Conservation (phyloP, 2,329 filamentous ascomycete genomes). For the Acrocalymma vagum region DNA sequence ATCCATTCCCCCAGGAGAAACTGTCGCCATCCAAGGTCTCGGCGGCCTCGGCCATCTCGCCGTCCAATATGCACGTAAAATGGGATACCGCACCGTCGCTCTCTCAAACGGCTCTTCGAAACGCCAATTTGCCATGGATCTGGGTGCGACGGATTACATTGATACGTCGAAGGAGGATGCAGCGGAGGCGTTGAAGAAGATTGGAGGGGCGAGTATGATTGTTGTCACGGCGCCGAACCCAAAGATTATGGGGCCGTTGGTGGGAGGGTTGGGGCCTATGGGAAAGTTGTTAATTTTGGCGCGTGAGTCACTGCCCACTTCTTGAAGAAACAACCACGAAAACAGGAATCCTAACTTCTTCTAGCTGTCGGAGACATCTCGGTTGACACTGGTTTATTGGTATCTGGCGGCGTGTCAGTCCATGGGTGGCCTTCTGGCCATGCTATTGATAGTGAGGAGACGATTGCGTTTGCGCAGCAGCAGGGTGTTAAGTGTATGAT, state of each 20-base stretch:
- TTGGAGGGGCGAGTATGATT: conserved; percentile 67
- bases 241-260: conserved; percentile 58
- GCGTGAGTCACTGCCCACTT: conserved; percentile 5
- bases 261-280: conserved; percentile 55
- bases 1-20: conserved; percentile 48
- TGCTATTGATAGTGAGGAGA: conserved; percentile 56
- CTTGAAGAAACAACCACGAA: neutral
- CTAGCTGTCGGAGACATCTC: conserved; percentile 47
- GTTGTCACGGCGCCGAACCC: conserved; percentile 67
- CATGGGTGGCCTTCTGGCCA: conserved; percentile 58
- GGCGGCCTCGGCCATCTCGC: conserved; percentile 58
- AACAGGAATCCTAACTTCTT: conserved; percentile 7
- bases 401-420: conserved; percentile 52
- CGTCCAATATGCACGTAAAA: conserved; percentile 56
- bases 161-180: conserved; percentile 58
- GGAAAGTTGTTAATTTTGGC: conserved; percentile 44
- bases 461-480: conserved; percentile 52
- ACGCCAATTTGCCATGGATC: conserved; percentile 56
- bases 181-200: conserved; percentile 54
- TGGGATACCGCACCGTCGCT: conserved; percentile 57
- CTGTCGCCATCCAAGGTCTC: conserved; percentile 57
- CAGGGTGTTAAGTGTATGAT: conserved; percentile 56
- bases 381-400: conserved; percentile 47
- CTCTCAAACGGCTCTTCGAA: conserved; percentile 57
- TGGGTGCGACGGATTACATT: conserved; percentile 63